Conservation (phyloP, 257 asterid genomes). For the Fraxinus cuspidata region DNA sequence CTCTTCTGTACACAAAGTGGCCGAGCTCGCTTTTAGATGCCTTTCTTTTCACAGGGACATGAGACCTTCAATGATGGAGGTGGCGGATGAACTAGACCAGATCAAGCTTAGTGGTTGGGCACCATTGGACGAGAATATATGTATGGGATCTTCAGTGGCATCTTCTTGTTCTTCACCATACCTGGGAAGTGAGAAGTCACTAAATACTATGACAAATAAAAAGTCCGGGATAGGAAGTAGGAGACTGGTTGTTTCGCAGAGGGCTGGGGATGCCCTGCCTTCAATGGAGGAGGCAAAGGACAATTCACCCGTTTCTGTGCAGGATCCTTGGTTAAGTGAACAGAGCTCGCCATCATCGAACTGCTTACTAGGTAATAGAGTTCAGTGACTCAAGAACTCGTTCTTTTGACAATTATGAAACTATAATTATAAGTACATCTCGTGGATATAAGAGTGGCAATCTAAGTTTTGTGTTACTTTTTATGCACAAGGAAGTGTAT, state of each 20-base stretch:
- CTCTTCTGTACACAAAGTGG: constrained; percentile 64
- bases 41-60: constrained; percentile 71
- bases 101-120: constrained; percentile 63
- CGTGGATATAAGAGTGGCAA: constrained; percentile 22
- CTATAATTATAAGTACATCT: constrained; percentile 14
- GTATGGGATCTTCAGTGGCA: constrained; percentile 50
- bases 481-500: not conserved
- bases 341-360: constrained; percentile 59
- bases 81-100: constrained; percentile 72
- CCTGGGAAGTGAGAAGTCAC: constrained; percentile 51
- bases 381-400: constrained; percentile 15
- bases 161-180: constrained; percentile 65
- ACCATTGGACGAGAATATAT: constrained; percentile 52
- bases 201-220: constrained; percentile 34
- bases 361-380: constrained; percentile 47
- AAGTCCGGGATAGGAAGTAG: constrained; percentile 43
- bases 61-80: constrained; percentile 87
- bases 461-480: constrained; percentile 26
- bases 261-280: constrained; percentile 24
- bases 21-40: constrained; percentile 72
- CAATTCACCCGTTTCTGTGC: constrained; percentile 60
- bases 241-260: constrained; percentile 39
- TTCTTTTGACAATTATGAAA: constrained; percentile 4
- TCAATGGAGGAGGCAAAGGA: constrained; percentile 44
- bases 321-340: constrained; percentile 66